phyloP scores from a whole-genome alignment of 345 rosid species.

The Orychophragmus violaceus region DNA sequence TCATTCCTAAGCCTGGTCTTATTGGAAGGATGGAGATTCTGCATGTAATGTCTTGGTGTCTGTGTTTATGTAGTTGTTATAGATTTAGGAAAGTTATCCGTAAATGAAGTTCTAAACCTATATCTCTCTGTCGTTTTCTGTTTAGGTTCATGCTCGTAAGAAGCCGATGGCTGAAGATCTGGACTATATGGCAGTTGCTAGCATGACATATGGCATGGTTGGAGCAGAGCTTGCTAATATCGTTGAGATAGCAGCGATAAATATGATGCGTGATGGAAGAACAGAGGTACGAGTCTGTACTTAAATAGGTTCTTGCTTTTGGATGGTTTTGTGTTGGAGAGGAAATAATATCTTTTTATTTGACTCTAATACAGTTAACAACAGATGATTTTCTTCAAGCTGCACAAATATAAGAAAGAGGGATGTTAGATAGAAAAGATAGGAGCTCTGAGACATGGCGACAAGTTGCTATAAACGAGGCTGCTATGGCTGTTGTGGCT shows the following conservation, averaged over 20 bases:
- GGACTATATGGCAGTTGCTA: constrained; percentile 87
- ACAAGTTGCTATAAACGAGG: constrained; percentile 89
- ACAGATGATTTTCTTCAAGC: constrained; percentile 95
- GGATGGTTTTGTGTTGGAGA: too few species aligned
- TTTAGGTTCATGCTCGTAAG: constrained; percentile 89
- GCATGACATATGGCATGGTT: constrained; percentile 95
- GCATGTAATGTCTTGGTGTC: constrained; percentile 39
- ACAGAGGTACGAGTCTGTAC: constrained; percentile 67
- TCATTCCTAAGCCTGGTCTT: constrained; percentile 80
- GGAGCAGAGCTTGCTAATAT: constrained; percentile 98
- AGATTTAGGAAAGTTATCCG: background rate
- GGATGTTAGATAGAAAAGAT: constrained; percentile 81
- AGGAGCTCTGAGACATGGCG: constrained; percentile 75
- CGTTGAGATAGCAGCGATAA: constrained; percentile 86
- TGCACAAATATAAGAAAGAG: constrained; percentile 94
- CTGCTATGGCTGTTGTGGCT: constrained; percentile 91
- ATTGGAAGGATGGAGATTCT: constrained; percentile 88
- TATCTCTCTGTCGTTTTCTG: background rate
- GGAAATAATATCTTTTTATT: too few species aligned
- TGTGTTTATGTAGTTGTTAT: too few species aligned
- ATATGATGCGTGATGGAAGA: constrained; percentile 93
- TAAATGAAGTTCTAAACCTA: background rate
- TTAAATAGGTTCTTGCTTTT: background rate
- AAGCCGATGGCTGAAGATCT: constrained; percentile 96
- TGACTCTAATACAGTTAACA: constrained; percentile 81